Conservation (phyloP, 495 filamentous ascomycete genomes). For the Daldinia vernicosa region DNA sequence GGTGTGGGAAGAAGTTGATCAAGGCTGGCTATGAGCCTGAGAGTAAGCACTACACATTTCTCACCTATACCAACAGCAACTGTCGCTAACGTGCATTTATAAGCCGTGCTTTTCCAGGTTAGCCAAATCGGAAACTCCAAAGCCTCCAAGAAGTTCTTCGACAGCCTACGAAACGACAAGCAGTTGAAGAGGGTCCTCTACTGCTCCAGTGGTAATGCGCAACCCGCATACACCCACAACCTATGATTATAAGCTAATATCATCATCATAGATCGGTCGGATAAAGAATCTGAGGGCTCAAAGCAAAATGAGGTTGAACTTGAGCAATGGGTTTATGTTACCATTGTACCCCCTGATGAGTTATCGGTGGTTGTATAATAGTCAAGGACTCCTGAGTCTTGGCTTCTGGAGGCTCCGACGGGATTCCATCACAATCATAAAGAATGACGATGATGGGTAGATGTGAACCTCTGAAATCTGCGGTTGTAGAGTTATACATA, state of each 20-base stretch:
- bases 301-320: neutral
- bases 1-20: neutral
- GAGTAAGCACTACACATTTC: neutral
- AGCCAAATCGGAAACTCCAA: neutral
- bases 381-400: too few species aligned
- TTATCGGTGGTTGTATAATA: neutral
- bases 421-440: too few species aligned
- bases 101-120: neutral
- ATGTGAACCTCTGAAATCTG: too few species aligned
- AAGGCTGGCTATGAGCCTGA: neutral
- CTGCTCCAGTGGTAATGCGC: neutral
- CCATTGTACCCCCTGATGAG: neutral
- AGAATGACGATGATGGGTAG: too few species aligned
- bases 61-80: neutral
- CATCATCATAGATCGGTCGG: neutral
- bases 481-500: too few species aligned
- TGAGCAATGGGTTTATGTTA: neutral
- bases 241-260: neutral
- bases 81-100: neutral
- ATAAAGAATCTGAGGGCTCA: neutral
- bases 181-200: neutral
- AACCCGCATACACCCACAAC: neutral
- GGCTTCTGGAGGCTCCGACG: too few species aligned
- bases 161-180: neutral
- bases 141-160: neutral